phyloP scores from a whole-genome alignment of 2,329 filamentous ascomycete species.

The Lachnellula hyalina region DNA sequence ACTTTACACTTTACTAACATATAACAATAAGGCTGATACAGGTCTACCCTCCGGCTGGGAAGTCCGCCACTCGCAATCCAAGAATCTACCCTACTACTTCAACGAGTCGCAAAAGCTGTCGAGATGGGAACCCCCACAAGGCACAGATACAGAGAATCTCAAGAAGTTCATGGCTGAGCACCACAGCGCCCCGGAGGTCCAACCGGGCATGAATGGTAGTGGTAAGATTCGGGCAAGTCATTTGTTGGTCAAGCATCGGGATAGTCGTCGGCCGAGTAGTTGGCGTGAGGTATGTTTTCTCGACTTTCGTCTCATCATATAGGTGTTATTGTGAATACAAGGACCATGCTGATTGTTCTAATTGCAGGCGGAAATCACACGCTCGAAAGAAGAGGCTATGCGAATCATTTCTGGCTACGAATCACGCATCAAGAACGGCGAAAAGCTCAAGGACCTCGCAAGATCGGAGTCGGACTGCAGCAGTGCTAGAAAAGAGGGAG shows the following conservation, averaged over 20 bases:
- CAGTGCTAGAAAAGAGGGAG: constrained; percentile 87
- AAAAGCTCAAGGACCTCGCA: background rate
- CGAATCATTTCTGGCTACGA: constrained; percentile 72
- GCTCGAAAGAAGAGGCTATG: constrained; percentile 80
- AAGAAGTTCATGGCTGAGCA: constrained; percentile 90
- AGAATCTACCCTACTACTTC: constrained; percentile 99
- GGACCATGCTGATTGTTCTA: constrained; percentile 8
- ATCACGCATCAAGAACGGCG: constrained; percentile 64
- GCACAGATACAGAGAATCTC: constrained; percentile 85
- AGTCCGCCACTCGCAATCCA: constrained; percentile 95
- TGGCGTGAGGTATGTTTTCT: constrained; percentile 68
- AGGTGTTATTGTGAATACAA: background rate
- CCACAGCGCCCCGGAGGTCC: constrained; percentile 58
- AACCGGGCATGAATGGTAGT: constrained; percentile 34
- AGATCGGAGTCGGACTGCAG: constrained; percentile 80
- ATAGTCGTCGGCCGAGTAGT: constrained; percentile 82
- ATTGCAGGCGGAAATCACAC: constrained; percentile 67
- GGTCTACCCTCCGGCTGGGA: constrained; percentile 88
- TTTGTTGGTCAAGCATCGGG: constrained; percentile 86
- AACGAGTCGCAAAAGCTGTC: constrained; percentile 81
- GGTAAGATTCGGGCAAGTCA: constrained; percentile 93
- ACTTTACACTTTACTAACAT: constrained; percentile 14
- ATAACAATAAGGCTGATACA: constrained; percentile 54
- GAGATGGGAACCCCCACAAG: constrained; percentile 87
- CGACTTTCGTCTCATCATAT: too few relatives aligned